Evolutionary conservation across 2,329 filamentous ascomycete species (phyloP).

Genomic region (Phyllosticta capitalensis): DNA sequence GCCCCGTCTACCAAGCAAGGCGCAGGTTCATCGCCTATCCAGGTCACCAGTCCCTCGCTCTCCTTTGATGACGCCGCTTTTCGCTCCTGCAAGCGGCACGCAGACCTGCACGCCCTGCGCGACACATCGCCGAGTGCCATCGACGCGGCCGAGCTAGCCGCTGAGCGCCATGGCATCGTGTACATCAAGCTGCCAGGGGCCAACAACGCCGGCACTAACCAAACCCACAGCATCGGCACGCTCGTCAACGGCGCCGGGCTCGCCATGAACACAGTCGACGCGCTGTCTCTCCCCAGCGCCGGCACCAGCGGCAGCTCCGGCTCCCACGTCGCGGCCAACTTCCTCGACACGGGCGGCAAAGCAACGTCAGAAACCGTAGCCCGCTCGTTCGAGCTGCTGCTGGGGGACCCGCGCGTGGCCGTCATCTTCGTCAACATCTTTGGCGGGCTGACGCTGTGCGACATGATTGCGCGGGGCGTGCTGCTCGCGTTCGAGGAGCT

Average conservation of each 20-base stretch:
- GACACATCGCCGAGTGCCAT: constrained; percentile 37
- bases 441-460: constrained; percentile 60
- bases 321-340: constrained; percentile 66
- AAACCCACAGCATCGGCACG: constrained; percentile 60
- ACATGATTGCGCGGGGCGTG: constrained; percentile 73
- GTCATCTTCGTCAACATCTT: constrained; percentile 67
- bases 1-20: constrained; percentile 12
- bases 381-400: constrained; percentile 63
- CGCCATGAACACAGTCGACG: constrained; percentile 85
- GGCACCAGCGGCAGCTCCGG: constrained; percentile 16
- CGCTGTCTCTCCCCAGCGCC: constrained; percentile 44
- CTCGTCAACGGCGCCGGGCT: constrained; percentile 83
- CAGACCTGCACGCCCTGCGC: constrained; percentile 49
- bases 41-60: constrained; percentile 47
- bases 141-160: constrained; percentile 49
- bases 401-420: constrained; percentile 61
- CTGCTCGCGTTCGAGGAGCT: constrained; percentile 63
- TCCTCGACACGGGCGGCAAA: constrained; percentile 83
- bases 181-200: constrained; percentile 51
- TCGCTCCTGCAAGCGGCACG: constrained; percentile 51
- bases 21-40: constrained; percentile 30
- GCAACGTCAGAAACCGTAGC: constrained; percentile 75
- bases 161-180: constrained; percentile 64
- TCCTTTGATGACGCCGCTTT: constrained; percentile 64
- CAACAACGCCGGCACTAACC: constrained; percentile 26